Base-by-base conservation (phyloP, 371 early-diverging fungal genomes). In the Circinella minor region DNA sequence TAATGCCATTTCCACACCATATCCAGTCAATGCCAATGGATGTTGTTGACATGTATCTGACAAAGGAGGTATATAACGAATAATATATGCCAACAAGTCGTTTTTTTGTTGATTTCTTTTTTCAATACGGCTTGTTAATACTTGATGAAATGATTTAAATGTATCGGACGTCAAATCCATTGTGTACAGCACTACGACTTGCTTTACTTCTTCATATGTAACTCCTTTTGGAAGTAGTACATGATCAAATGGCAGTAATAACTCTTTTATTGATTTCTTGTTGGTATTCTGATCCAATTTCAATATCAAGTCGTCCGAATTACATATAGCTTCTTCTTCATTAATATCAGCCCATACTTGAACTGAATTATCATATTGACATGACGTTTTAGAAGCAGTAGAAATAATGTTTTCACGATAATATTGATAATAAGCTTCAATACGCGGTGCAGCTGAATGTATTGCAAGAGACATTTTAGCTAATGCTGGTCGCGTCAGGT, bases 1-100 rank as follows among this genome's bases (percentile, higher is more conserved):
- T 39, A 98, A 72, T 5, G 91, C 93, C 67, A 98, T 80, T 75
- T 95, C 96, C 4, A 95, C 96, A 13, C 97, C 96, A 74, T 95
- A 98, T 47, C 98, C 98, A 4, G 92, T 76, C 34, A 98, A 78
- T 8, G 83, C 76, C 27, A 93, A 39, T 10, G 36, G 27, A 9
- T 37, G 51, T 4, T 8, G 5, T 4, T 8, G 5, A 49, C 46
- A 6, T 67, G 57, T 27, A 61, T 4, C 51, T 51, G 51, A 17
- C 8, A 15, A 43, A 43, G 83, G 67, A n/a, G 92, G 89, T 46
- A 76, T 81, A 59, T 87, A 90, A 5, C 90, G 83, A 17, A 90
- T 66, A 0, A 86, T 74, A 67, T 88, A 90, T 0, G 77, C 67
- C 27, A 4, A 85, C 20, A 18, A 27, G 27, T 36, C 57, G 10